A percentile compares a stretch with the other conserved stretches of the same genome.
Conservation (phyloP, 345 rosid species). For the Ceriops zippeliana region DNA sequence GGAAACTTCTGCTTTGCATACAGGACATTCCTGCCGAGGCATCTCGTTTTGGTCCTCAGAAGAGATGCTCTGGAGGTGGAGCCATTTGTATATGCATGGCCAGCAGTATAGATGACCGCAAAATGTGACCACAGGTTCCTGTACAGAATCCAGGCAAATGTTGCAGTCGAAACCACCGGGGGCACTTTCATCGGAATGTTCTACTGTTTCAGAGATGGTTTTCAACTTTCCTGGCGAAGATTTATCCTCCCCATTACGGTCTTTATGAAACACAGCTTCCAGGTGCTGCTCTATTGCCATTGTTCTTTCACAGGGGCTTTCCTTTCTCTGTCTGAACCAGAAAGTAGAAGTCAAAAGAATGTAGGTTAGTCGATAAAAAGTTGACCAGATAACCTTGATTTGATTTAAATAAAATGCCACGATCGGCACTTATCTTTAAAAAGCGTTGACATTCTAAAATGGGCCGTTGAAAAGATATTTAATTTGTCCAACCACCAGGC, state of each 20-base stretch:
- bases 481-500: too few species aligned
- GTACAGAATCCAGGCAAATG: conserved; percentile 75
- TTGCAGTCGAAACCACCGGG: conserved; percentile 61
- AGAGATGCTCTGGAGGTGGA: conserved; percentile 40
- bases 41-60: conserved; percentile 31
- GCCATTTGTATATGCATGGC: conserved; percentile 96
- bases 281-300: conserved; percentile 26
- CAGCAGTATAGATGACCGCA: conserved; percentile 97
- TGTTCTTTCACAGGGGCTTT: not conserved
- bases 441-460: too few species aligned
- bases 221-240: conserved; percentile 19
- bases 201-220: conserved; percentile 4
- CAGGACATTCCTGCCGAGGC: conserved; percentile 71
- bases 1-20: conserved; percentile 80
- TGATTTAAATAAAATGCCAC: too few species aligned
- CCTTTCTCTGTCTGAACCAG: conserved; percentile 17
- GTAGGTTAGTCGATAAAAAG: not conserved
- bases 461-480: too few species aligned
- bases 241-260: not conserved
- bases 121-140: conserved; percentile 81
- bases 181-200: conserved; percentile 16
- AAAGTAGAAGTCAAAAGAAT: not conserved
- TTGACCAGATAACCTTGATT: not conserved
- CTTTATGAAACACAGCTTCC: conserved; percentile 4
- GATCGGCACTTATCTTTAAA: too few species aligned